phyloP scores from a whole-genome alignment of 106 monocot species.

The Apostasia shenzhenica region DNA sequence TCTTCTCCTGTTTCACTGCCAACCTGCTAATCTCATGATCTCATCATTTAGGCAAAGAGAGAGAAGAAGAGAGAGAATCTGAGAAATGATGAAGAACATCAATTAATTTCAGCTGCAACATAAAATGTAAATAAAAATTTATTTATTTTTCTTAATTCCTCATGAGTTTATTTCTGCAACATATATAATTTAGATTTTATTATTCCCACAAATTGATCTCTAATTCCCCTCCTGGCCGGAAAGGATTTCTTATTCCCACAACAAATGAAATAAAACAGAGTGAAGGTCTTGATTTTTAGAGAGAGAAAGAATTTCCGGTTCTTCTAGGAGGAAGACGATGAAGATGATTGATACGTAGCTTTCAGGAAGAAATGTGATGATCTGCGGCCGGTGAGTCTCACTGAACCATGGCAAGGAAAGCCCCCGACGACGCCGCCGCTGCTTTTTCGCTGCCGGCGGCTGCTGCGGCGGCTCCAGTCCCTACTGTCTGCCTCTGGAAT shows the following conservation, averaged over 20 bases:
- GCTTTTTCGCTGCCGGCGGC: not conserved
- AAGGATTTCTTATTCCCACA: conserved; percentile 8
- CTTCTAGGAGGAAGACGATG: not conserved
- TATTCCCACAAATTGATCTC: not conserved
- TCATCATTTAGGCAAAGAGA: no score
- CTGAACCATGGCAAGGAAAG: conserved; percentile 62
- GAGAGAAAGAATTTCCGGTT: conserved; percentile 5
- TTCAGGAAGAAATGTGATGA: not conserved
- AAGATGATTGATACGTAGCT: not conserved
- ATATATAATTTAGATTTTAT: not conserved
- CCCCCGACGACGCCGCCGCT: not conserved
- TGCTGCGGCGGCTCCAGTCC: conserved; percentile 8
- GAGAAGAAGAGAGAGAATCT: no score
- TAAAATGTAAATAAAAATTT: no score
- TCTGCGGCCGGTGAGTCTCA: not conserved
- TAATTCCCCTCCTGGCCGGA: not conserved
- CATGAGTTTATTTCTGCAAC: conserved; percentile 3
- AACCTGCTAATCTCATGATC: no score
- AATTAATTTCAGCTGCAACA: no score
- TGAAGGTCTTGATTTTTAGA: not conserved
- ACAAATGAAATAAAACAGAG: not conserved
- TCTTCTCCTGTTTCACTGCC: no score
- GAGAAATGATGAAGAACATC: no score
- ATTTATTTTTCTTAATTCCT: no score
- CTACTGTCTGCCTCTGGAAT: conserved; percentile 37